Base-by-base conservation (phyloP, 352 stramenopile species). In the Phytophthora crassamura region DNA sequence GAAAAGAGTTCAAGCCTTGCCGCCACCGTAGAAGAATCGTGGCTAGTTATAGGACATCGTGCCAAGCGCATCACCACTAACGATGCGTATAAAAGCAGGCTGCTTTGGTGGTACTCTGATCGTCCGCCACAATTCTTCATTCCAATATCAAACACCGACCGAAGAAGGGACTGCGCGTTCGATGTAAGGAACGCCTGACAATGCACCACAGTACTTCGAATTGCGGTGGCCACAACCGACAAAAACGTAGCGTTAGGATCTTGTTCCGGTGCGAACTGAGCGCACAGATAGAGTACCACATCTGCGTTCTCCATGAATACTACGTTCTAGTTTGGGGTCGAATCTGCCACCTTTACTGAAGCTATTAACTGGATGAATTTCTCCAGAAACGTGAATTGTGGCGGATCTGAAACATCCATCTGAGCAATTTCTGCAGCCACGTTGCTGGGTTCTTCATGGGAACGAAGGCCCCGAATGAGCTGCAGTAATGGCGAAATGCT, bases 291-390 rank as follows among this genome's bases (percentile, higher is more conserved):
- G 1, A 67, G 56, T 10, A 71, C 30, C 14, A 53, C 16, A 12
- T 71, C 57, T 6, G 63, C 25, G 33, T 56, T 53, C 34, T 62
- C 63, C 6, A 71, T 60, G 33, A 71, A 67, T n/a, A 71, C 20
- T 8, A 25, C 43, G 20, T 67, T 71, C 28, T 6, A 46, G 15
- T 67, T 66, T 15, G 48, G 4, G 18, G 63, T 62, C 35, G 43
- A 16, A 32, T 54, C 39, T 1, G n/a, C 46, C 16, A n/a, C 36
- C 15, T 71, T 48, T 14, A 71, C 49, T 8, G 41, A 56, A 5
- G 56, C 56, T 38, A 71, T 45, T 9, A 66, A 12, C 48, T 53
- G 56, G 11, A 62, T 34, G 14, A 71, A 22, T 11, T 28, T 57
- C 15, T 66, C 57, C n/a, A 71, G 50, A 47, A 71, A 71, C 1